Percentiles rank a stretch among this genome's conserved stretches.
Conservation (phyloP, 31 red algal species). For the Endocladia muricata region DNA sequence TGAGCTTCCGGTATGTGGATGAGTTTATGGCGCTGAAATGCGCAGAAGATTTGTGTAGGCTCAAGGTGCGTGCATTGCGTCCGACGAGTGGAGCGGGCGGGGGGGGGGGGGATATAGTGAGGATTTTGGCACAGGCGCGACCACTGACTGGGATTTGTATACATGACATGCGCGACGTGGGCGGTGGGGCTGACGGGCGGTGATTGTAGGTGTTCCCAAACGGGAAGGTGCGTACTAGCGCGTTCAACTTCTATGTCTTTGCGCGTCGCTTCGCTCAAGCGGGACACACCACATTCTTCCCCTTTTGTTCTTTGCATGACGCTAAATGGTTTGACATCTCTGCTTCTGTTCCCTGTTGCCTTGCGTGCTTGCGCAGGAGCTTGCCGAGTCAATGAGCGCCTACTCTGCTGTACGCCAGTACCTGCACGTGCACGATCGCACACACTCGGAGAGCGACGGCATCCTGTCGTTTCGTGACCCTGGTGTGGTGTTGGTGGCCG, state of each 20-base stretch:
- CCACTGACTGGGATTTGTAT: too few relatives aligned
- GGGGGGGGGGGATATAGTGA: too few relatives aligned
- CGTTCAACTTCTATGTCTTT: neutral
- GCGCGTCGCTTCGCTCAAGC: neutral
- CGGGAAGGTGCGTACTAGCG: slow-evolving; percentile 36
- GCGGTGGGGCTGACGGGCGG: too few relatives aligned
- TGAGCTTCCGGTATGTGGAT: slow-evolving; percentile 78
- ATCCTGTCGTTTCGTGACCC: slow-evolving; percentile 39
- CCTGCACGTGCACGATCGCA: slow-evolving; percentile 20
- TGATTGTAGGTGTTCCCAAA: slow-evolving; percentile 51
- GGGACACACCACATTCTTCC: neutral
- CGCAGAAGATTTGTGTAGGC: slow-evolving; percentile 52
- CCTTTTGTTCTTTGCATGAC: neutral
- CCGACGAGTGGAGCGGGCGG: too few relatives aligned
- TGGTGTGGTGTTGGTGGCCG: slow-evolving; percentile 53
- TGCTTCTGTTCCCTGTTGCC: neutral
- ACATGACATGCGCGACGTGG: too few relatives aligned
- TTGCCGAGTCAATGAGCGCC: slow-evolving; percentile 82
- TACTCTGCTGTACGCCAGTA: slow-evolving; percentile 60
- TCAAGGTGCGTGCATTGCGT: slow-evolving; percentile 32
- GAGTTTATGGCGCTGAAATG: slow-evolving; percentile 64
- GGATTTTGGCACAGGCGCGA: too few relatives aligned
- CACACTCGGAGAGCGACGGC: slow-evolving; percentile 14
- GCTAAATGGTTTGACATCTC: neutral
- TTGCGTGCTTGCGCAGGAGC: slow-evolving; percentile 43